Percentiles rank a stretch among this genome's conserved stretches.
Evolutionary conservation across 352 stramenopile species (phyloP).

Genomic region (Phytophthora podocarpi): DNA sequence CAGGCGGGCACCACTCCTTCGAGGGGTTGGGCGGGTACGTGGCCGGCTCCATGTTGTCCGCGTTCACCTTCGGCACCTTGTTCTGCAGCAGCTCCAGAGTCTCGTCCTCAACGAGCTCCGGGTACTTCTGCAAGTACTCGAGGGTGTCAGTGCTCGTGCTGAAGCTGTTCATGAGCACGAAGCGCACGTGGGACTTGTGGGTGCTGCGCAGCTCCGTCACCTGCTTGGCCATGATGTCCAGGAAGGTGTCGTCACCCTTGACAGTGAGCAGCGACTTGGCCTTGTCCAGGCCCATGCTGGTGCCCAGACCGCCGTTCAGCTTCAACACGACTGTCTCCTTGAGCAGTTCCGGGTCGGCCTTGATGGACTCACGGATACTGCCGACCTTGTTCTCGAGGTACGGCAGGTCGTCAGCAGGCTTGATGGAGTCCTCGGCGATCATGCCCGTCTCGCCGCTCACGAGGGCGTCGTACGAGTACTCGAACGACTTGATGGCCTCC

Average conservation of each 20-base stretch:
- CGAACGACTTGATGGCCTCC: slow-evolving; percentile 97
- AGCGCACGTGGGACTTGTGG: slow-evolving; percentile 93
- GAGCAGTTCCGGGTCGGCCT: slow-evolving; percentile 68
- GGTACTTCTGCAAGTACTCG: slow-evolving; percentile 90
- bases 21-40: slow-evolving; percentile 60
- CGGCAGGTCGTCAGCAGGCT: slow-evolving; percentile 74
- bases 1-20: slow-evolving; percentile 89
- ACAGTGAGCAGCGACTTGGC: slow-evolving; percentile 94
- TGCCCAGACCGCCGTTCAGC: slow-evolving; percentile 87
- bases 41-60: slow-evolving; percentile 78
- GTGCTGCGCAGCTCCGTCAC: slow-evolving; percentile 94
- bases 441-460: slow-evolving; percentile 95
- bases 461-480: slow-evolving; percentile 97
- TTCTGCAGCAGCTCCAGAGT: slow-evolving; percentile 98
- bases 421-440: slow-evolving; percentile 96
- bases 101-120: slow-evolving; percentile 92
- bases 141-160: slow-evolving; percentile 87
- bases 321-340: slow-evolving; percentile 90
- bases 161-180: slow-evolving; percentile 92
- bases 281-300: slow-evolving; percentile 95
- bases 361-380: slow-evolving; percentile 79
- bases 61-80: slow-evolving; percentile 97
- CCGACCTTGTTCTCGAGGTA: slow-evolving; percentile 82
- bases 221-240: slow-evolving; percentile 91
- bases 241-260: slow-evolving; percentile 94